Evolutionary conservation across 2,329 filamentous ascomycete genomes (phyloP).

Genomic region (Thermothelomyces thermophilus): DNA sequence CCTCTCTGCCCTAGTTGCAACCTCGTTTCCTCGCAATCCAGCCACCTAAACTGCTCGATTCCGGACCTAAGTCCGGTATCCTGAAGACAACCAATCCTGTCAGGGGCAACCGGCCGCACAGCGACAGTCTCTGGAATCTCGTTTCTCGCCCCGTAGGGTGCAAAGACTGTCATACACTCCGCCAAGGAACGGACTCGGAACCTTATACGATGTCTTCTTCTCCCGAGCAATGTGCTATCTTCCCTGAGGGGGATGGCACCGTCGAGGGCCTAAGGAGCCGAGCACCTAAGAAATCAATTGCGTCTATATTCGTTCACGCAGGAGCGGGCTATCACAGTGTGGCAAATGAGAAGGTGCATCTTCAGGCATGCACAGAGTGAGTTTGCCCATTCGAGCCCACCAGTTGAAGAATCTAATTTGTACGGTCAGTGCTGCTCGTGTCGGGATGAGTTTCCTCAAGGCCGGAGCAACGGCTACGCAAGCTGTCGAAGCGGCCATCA

Average conservation of each 20-base stretch:
- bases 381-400: conserved; percentile 30
- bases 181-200: background rate
- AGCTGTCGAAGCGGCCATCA: conserved; percentile 83
- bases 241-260: conserved; percentile 16
- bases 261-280: conserved; percentile 20
- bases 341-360: conserved; percentile 76
- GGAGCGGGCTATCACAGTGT: conserved; percentile 90
- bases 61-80: background rate
- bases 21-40: background rate
- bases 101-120: background rate
- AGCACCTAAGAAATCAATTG: conserved; percentile 15
- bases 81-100: background rate
- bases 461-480: conserved; percentile 75
- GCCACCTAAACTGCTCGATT: background rate
- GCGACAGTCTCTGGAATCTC: too few species aligned
- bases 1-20: background rate
- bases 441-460: conserved; percentile 75
- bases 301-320: conserved; percentile 88
- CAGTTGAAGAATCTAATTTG: background rate
- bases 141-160: background rate
- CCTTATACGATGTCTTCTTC: conserved; percentile 6
- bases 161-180: background rate
- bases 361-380: conserved; percentile 83
- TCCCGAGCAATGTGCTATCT: conserved; percentile 1
- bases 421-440: conserved; percentile 64